These are phyloP conservation scores for Agaricus subrufescens DNA, from an alignment of 768 basidiomycete species.

Conservation along the genomic window DNA sequence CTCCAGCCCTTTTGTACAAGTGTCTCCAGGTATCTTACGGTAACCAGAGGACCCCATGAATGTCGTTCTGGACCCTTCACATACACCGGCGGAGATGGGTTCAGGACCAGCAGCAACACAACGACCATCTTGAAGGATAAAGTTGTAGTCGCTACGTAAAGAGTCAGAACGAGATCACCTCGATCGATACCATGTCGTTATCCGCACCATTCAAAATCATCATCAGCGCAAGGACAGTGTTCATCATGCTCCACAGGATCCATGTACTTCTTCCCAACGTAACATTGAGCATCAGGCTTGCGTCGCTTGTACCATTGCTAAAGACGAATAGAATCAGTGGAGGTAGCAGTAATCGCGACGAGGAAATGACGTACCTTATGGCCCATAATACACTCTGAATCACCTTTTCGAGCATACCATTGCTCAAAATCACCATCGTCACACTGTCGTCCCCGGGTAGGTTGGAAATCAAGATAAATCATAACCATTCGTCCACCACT, in stretches of 20 bases:
- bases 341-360: neutral
- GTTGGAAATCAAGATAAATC: constrained; percentile 80
- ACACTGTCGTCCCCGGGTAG: constrained; percentile 67
- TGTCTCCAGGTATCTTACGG: constrained; percentile 89
- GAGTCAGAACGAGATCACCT: neutral
- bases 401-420: constrained; percentile 76
- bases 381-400: constrained; percentile 86
- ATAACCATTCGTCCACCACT: constrained; percentile 59
- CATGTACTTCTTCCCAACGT: constrained; percentile 83
- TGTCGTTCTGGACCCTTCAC: constrained; percentile 47
- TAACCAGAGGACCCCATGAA: constrained; percentile 92
- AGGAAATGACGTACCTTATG: constrained; percentile 58
- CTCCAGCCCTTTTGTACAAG: constrained; percentile 65
- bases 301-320: constrained; percentile 94
- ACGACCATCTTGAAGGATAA: constrained; percentile 60
- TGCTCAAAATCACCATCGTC: constrained; percentile 67
- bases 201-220: constrained; percentile 88
- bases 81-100: constrained; percentile 74
- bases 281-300: constrained; percentile 81
- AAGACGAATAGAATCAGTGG: neutral
- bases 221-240: constrained; percentile 75
- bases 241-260: constrained; percentile 86
- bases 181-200: too few species aligned
- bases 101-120: constrained; percentile 90
- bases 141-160: constrained; percentile 79